These are phyloP conservation scores for Mycena polygramma DNA, from an alignment of 768 basidiomycete species.

Conservation along the genomic window DNA sequence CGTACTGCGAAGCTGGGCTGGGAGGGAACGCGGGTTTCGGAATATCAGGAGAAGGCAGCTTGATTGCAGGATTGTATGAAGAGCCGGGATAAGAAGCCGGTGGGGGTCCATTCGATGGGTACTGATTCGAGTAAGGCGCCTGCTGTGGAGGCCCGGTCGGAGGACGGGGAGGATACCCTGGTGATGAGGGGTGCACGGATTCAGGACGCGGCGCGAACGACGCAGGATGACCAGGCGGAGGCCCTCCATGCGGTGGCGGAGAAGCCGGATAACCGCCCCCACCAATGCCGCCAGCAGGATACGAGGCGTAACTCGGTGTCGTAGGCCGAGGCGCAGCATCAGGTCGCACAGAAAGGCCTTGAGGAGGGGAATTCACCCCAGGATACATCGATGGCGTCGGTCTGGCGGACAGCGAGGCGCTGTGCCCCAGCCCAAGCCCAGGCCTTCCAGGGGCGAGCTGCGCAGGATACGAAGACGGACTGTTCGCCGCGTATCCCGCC, in stretches of 20 bases:
- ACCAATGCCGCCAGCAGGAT: conserved; percentile 1
- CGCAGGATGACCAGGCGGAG: conserved; percentile 7
- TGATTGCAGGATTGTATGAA: conserved; percentile 16
- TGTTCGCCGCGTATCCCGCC: conserved; percentile 15
- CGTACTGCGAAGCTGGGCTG: conserved; percentile 19
- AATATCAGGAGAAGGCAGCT: conserved; percentile 32
- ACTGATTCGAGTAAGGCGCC: conserved; percentile 24
- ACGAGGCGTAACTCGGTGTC: conserved; percentile 25
- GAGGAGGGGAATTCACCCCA: conserved; percentile 9
- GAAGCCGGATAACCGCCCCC: conserved; percentile 15
- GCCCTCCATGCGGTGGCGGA: conserved; percentile 16
- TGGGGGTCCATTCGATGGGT: conserved; percentile 21
- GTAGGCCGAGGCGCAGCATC: conserved; percentile 32
- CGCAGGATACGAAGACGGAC: conserved; percentile 6
- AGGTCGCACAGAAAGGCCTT: conserved; percentile 19
- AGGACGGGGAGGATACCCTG: conserved; percentile 13
- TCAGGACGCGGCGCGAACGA: conserved; percentile 29
- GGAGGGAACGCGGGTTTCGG: conserved; percentile 27
- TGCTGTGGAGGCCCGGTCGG: conserved; percentile 8
- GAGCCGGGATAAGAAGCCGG: conserved; percentile 27
- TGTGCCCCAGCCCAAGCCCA: conserved; percentile 16
- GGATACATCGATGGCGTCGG: conserved; percentile 22
- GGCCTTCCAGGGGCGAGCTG: conserved; percentile 17
- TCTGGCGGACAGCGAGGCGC: conserved; percentile 23
- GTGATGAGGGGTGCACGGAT: conserved; percentile 28